Base-by-base conservation (phyloP, 2,329 filamentous ascomycete genomes). In the Neophaeococcomyces mojaviensis region DNA sequence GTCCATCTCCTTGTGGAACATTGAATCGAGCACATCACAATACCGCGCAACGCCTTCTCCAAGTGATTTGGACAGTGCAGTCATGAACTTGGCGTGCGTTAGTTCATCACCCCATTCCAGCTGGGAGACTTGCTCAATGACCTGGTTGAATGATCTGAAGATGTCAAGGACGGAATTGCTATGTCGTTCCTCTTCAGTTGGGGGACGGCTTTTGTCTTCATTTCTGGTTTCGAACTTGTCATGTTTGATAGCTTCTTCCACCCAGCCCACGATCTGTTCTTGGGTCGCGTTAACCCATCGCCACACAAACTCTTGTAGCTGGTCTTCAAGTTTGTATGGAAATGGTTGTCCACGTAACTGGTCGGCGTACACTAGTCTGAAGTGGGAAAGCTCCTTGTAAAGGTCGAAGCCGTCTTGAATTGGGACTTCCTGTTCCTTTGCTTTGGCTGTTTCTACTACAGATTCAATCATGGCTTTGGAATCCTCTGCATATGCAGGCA, bases 21-120 rank as follows among this genome's bases (percentile, higher is more conserved):
- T 81, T 55, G 84, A 80, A 58, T 97, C 92, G 20, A 97, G 73
- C 37, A 90, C 71, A 61, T 98, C 92, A 62, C 92, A 98, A 63
- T 98, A 98, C 55, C 81, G 80, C 10, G 86, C 83, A 39, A 98
- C 78, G 15, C 88, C 89, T 38, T 78, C 75, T 2, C 89, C 84
- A 49, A 97, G 87, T 0, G 84, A 83, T 58, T 88, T 94, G 12
- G 89, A 82, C 13, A 96, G 71, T 2, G 88, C 81, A 13, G 92
- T 98, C 89, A 97, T 97, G 67, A 98, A 98, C 51, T 89, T 88
- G 32, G 92, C 90, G 61, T 95, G 86, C 55, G 95, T 89, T 31
- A 94, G 74, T 59, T 95, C 87, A 61, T 97, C 88, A 53, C 88
- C 84, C 92, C 92, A 98, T 50, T 89, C 81, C 9, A 98, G 74